These are phyloP conservation scores for Hortaea sp. DNA, from an alignment of 2,329 filamentous ascomycete species.

Conservation along the genomic window DNA sequence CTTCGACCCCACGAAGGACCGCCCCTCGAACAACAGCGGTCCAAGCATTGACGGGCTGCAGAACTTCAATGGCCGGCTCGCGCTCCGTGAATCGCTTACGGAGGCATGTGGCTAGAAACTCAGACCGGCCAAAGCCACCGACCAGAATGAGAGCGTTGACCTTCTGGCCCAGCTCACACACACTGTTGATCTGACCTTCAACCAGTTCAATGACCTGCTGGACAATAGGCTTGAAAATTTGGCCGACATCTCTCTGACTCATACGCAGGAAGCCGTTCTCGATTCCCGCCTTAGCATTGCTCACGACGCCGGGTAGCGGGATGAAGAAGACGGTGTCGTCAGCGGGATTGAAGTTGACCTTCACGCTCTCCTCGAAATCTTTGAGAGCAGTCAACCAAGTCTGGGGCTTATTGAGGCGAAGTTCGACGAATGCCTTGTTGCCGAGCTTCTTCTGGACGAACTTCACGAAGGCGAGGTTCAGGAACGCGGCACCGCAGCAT, in stretches of 20 bases:
- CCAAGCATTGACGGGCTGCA: slow-evolving; percentile 72
- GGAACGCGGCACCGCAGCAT: slow-evolving; percentile 63
- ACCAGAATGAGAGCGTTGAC: slow-evolving; percentile 60
- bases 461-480: slow-evolving; percentile 70
- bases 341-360: slow-evolving; percentile 70
- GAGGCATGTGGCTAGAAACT: slow-evolving; percentile 57
- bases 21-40: slow-evolving; percentile 68
- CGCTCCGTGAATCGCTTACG: slow-evolving; percentile 50
- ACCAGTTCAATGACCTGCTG: slow-evolving; percentile 46
- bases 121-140: slow-evolving; percentile 65
- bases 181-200: slow-evolving; percentile 30
- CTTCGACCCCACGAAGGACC: slow-evolving; percentile 63
- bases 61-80: slow-evolving; percentile 57
- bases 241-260: slow-evolving; percentile 56
- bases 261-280: slow-evolving; percentile 67
- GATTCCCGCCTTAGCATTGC: slow-evolving; percentile 61
- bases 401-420: slow-evolving; percentile 64
- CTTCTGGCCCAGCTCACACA: slow-evolving; percentile 25
- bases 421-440: slow-evolving; percentile 52
- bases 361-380: slow-evolving; percentile 74
- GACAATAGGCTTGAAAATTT: slow-evolving; percentile 54
- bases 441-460: slow-evolving; percentile 59
- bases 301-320: slow-evolving; percentile 62
- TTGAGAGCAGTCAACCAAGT: slow-evolving; percentile 60
- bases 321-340: slow-evolving; percentile 55